Evolutionary conservation across 2,329 filamentous ascomycete genomes (phyloP).

Genomic region (Cercospora sojina): DNA sequence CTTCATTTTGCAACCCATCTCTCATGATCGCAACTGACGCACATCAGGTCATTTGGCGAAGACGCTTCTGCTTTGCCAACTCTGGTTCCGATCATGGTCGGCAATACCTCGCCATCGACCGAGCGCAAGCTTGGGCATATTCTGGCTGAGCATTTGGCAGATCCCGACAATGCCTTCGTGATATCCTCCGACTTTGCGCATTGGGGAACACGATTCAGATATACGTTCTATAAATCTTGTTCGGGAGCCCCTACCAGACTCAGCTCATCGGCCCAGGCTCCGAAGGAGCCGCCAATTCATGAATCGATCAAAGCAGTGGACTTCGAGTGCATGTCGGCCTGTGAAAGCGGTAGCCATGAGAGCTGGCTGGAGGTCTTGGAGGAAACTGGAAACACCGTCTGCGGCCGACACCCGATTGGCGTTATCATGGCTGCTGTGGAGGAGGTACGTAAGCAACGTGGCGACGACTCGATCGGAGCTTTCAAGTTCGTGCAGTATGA

Average conservation of each 20-base stretch:
- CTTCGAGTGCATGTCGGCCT: slow-evolving; percentile 76
- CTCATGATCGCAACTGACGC: slow-evolving; percentile 8
- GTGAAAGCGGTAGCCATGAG: slow-evolving; percentile 71
- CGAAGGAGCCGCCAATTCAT: slow-evolving; percentile 63
- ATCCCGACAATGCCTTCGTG: slow-evolving; percentile 76
- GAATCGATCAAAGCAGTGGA: slow-evolving; percentile 83
- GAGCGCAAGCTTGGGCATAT: slow-evolving; percentile 69
- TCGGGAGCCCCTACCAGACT: slow-evolving; percentile 44
- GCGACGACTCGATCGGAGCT: slow-evolving; percentile 26
- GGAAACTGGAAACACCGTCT: slow-evolving; percentile 84
- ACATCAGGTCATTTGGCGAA: slow-evolving; percentile 34
- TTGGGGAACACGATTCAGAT: slow-evolving; percentile 83
- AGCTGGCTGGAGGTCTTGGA: slow-evolving; percentile 68
- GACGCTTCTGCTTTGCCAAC: slow-evolving; percentile 61
- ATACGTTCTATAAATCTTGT: slow-evolving; percentile 70
- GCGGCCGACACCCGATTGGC: slow-evolving; percentile 90
- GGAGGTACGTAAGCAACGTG: slow-evolving; percentile 45
- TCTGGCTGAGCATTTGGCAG: slow-evolving; percentile 74
- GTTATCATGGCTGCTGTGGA: slow-evolving; percentile 88
- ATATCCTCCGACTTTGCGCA: slow-evolving; percentile 96
- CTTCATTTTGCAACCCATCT: not conserved
- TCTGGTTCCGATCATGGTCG: slow-evolving; percentile 83
- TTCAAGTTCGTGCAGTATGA: slow-evolving; percentile 87
- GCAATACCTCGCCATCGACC: slow-evolving; percentile 63
- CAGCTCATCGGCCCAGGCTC: slow-evolving; percentile 43